Evolutionary conservation across 1,284 basidiomycete genomes (phyloP).

Genomic region (Hymenochaete sp.): DNA sequence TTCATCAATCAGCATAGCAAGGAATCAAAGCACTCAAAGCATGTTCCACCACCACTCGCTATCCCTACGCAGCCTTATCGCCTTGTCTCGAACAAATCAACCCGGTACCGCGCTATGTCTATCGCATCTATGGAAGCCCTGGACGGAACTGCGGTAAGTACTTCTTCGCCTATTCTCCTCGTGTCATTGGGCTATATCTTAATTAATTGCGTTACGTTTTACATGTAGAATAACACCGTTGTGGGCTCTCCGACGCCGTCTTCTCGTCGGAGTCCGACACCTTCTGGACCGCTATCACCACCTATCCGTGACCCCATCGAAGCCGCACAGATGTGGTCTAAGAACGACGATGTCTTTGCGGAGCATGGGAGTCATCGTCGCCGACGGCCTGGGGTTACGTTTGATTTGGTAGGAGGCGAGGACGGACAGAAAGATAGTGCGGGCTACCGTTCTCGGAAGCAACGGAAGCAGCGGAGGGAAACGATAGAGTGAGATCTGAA

Average conservation of each 20-base stretch:
- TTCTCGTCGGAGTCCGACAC: conserved; percentile 48
- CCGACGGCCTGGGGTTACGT: conserved; percentile 60
- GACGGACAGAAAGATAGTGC: conserved; percentile 24
- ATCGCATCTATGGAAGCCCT: conserved; percentile 64
- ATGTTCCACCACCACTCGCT: conserved; percentile 25
- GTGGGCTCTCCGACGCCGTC: conserved; percentile 67
- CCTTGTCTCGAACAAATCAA: conserved; percentile 56
- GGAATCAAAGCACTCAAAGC: conserved; percentile 21
- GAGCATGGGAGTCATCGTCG: conserved; percentile 38
- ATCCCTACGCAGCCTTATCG: conserved; percentile 30
- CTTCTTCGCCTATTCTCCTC: not conserved
- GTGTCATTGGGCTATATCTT: not conserved
- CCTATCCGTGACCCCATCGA: conserved; percentile 50
- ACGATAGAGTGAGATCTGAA: not conserved
- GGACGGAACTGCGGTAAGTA: conserved; percentile 64
- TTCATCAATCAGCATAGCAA: not conserved
- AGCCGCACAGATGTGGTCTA: conserved; percentile 61
- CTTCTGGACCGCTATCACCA: conserved; percentile 47
- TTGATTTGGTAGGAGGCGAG: conserved; percentile 45
- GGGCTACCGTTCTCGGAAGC: not conserved
- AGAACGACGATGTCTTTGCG: conserved; percentile 35
- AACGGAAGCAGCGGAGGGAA: not conserved
- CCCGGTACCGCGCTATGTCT: conserved; percentile 59
- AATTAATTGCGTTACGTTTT: conserved; percentile 18
- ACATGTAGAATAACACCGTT: conserved; percentile 52